Conservation (phyloP, 2,329 filamentous ascomycete genomes). For the Aspergillus sp. region DNA sequence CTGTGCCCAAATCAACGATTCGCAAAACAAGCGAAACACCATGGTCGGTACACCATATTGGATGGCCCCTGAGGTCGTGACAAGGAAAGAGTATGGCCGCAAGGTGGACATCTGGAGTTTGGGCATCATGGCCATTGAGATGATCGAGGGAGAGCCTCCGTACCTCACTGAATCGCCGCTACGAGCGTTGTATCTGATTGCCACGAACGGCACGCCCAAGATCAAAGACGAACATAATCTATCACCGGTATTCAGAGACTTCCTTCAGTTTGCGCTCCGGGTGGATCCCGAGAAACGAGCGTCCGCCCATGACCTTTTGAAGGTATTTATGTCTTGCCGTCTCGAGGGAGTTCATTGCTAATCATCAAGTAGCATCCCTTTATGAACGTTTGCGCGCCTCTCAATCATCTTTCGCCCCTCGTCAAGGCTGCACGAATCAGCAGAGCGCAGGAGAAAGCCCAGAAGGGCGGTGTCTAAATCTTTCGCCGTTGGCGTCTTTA, state of each 20-base stretch:
- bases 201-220: constrained; percentile 90
- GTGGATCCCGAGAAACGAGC: constrained; percentile 97
- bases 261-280: constrained; percentile 89
- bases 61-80: constrained; percentile 99
- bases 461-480: constrained; percentile 57
- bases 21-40: constrained; percentile 94
- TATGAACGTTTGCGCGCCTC: constrained; percentile 75
- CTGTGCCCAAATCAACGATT: constrained; percentile 97
- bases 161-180: constrained; percentile 95
- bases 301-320: constrained; percentile 88
- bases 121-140: constrained; percentile 99
- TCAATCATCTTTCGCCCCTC: constrained; percentile 79
- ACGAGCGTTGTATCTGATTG: constrained; percentile 91
- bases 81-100: constrained; percentile 93
- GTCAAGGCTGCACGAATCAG: constrained; percentile 85
- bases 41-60: constrained; percentile 99
- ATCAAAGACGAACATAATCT: constrained; percentile 92
- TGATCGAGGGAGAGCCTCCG: constrained; percentile 98
- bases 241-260: constrained; percentile 83
- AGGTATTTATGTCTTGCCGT: constrained; percentile 60
- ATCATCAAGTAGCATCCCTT: constrained; percentile 68
- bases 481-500: constrained; percentile 29
- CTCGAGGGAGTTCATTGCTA: constrained; percentile 17
- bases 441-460: constrained; percentile 80
- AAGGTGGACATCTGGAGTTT: constrained; percentile 99